These are phyloP conservation scores for Gyromitra esculenta DNA, from an alignment of 2,329 filamentous ascomycete species.

Conservation along the genomic window DNA sequence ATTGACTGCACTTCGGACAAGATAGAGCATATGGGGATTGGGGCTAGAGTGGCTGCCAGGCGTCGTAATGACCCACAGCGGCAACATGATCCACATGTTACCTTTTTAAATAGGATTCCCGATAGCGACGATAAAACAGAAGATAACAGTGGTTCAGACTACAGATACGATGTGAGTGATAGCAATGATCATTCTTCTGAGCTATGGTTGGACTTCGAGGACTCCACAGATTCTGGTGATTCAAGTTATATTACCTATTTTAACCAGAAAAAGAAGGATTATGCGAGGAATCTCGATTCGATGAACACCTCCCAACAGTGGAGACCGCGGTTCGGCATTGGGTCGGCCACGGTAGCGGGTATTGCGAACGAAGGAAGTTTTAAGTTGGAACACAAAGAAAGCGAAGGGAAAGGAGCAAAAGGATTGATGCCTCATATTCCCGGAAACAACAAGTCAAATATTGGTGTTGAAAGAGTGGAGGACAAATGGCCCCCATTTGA, in stretches of 20 bases:
- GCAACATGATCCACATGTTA: neutral
- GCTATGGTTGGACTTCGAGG: slow-evolving; percentile 14
- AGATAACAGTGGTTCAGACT: slow-evolving; percentile 13
- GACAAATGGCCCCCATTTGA: slow-evolving; percentile 40
- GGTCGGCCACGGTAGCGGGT: neutral
- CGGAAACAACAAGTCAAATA: neutral
- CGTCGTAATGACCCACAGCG: neutral
- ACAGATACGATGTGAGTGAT: neutral
- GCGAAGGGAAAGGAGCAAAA: neutral
- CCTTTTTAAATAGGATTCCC: neutral
- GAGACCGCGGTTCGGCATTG: neutral
- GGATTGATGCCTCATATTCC: neutral
- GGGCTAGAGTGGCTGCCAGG: slow-evolving; percentile 7
- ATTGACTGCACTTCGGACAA: neutral
- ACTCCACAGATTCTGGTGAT: slow-evolving; percentile 2
- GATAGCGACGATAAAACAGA: neutral
- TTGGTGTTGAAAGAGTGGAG: neutral
- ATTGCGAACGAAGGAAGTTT: neutral
- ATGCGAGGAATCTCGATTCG: neutral
- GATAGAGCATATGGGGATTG: neutral
- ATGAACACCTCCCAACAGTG: neutral
- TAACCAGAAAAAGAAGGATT: neutral
- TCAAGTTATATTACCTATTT: neutral
- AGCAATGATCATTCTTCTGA: slow-evolving; percentile 17
- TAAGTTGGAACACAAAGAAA: neutral